Conservation (phyloP, 2,329 filamentous ascomycete species). For the Botrytis hyacinthi region DNA sequence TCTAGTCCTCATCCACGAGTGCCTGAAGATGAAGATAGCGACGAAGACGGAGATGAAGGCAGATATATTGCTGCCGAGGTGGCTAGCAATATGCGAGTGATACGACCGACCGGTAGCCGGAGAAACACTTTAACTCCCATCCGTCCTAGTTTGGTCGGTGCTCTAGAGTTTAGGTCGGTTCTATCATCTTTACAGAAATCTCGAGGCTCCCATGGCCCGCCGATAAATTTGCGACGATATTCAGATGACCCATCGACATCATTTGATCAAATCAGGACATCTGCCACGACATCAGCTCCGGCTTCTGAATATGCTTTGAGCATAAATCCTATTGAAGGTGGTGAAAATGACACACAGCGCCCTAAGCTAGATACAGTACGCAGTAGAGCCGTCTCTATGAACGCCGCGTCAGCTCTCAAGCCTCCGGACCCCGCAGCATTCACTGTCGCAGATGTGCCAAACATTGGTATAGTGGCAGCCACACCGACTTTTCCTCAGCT, state of each 20-base stretch:
- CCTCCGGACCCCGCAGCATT: slow-evolving; percentile 31
- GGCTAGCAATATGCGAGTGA: slow-evolving; percentile 88
- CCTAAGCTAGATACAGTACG: slow-evolving; percentile 26
- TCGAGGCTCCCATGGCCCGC: slow-evolving; percentile 69
- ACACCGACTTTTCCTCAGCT: slow-evolving; percentile 42
- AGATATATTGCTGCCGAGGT: slow-evolving; percentile 76
- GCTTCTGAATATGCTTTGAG: slow-evolving; percentile 39
- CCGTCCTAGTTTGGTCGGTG: slow-evolving; percentile 87
- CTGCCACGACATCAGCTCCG: slow-evolving; percentile 46
- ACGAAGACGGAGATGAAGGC: slow-evolving; percentile 55
- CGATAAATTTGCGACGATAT: slow-evolving; percentile 67
- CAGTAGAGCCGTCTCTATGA: slow-evolving; percentile 37
- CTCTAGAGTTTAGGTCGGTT: slow-evolving; percentile 88
- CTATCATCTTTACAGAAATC: slow-evolving; percentile 83
- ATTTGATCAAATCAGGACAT: slow-evolving; percentile 39
- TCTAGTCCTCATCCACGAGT: slow-evolving; percentile 45
- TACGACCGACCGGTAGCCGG: slow-evolving; percentile 62
- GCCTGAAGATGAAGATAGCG: slow-evolving; percentile 41
- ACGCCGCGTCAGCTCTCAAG: slow-evolving; percentile 29
- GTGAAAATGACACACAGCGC: slow-evolving; percentile 17
- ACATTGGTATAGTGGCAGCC: slow-evolving; percentile 41
- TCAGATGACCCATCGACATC: slow-evolving; percentile 53
- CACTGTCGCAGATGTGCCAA: slow-evolving; percentile 33
- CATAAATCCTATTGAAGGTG: slow-evolving; percentile 42
- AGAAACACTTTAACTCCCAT: slow-evolving; percentile 81